Evolutionary conservation across 2,329 filamentous ascomycete genomes (phyloP), one percentile per base, ranked within the genome.

Genomic region (Nannizziopsis barbatae): DNA sequence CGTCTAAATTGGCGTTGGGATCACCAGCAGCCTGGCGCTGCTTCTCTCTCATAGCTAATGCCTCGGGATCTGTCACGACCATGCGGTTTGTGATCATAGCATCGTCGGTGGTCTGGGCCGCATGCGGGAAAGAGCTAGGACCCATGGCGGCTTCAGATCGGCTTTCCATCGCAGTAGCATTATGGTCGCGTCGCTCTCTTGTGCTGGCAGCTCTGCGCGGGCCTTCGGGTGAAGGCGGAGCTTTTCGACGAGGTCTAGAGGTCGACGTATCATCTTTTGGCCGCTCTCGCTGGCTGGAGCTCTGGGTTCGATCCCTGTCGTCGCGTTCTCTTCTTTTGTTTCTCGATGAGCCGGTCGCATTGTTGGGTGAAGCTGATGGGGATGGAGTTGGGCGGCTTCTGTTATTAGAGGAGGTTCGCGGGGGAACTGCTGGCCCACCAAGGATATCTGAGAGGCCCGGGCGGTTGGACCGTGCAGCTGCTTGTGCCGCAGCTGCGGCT

Each of bases 81-180:
- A 89, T 79, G 52, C 84, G 79, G 62, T 84, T 86, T 54, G 94
- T 75, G 30, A 87, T 80, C 49, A 88, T 80, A 65, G 83, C 89
- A 49, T 84, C 80, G 63, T 94, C 86, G 50, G 84, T 80, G 11
- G 81, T 27, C 78, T 10, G 84, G 73, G 37, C 74, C 75, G 22
- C 22, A 35, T 74, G 76, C 32, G 77, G 74, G 35, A 74, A 75
- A 14, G 75, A 76, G 33, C 77, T 69, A 54, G 74, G 68, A 35
- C 75, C 75, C 50, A 76, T 73, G 41, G 74, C 65, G 33, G 67
- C 62, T 41, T 64, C 63, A 37, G 60, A 60, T 49, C 60, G 60
- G 33, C 55, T 55, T 44, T 61, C 55, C 33, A 56, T 55, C 10
- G 70, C 52, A 1, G 64, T 56, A 11, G 63, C 60, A 42, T 62